Base-by-base conservation (phyloP, 345 rosid genomes). In the Hirschfeldia incana region DNA sequence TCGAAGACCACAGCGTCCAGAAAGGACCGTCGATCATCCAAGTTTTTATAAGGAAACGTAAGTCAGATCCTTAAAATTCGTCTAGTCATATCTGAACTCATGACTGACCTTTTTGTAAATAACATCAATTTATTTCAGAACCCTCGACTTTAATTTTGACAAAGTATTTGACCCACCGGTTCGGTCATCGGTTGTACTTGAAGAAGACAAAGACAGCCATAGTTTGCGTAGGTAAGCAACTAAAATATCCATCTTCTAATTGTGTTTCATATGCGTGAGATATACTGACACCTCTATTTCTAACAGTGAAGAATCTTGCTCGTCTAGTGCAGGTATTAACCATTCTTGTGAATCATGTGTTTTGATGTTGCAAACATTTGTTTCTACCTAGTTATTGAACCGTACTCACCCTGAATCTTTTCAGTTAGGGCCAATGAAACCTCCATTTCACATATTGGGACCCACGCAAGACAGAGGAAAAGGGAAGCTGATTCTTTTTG, bases 221-320 rank as follows among this genome's bases (percentile, higher is more conserved):
- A 87, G 88, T 78, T 79, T 82, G 68, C 83, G 69, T 67, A 88
- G 98, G 98, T 93, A 82, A 74, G 65, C 76, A 62, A 78, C 42
- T 71, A 16, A 42, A 12, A 42, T 28, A 21, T 67, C 67, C 61
- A 71, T 82, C 58, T 74, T 77, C 77, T 68, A 26, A 55, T 26
- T 53, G 36, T 73, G 75, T 46, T 71, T 80, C 42, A 15, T 15
- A 64, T 33, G 28, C 67, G 33, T 32, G 37, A 15, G 21, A 33
- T 64, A 15, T 59, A 68, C 82, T 78, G 68, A 66, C 62, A 77
- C 39, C 49, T 66, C 61, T 76, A 72, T 79, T 68, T 77, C 73
- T 85, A 65, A 85, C 91, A 91, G 98, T 74, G 97, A 89, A 78
- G 97, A 91, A 83, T 93, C 98, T 29, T 85, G 91, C 94, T 88